Evolutionary conservation across 2,329 filamentous ascomycete species (phyloP), one percentile per base, ranked within the genome.

Genomic region (Fusarium austroafricanum): DNA sequence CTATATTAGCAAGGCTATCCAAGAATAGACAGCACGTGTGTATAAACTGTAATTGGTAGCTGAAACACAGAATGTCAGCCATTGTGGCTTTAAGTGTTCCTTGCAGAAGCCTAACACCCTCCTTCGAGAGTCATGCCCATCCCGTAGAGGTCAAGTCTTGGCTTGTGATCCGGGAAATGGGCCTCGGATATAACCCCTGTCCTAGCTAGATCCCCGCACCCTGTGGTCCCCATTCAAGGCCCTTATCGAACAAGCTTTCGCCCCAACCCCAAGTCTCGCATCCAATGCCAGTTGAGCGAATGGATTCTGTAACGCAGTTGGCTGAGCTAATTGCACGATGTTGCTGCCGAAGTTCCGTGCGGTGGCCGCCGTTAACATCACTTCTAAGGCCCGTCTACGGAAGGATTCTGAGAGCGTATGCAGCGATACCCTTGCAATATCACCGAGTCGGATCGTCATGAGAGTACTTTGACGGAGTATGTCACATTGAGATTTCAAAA

Each of bases 121-220:
- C 33, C 33, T n/a, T 5, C 12, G 5, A 15, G 5, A 15, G 31
- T 33, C 12, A 33, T 15, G 12, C 31, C 4, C 14, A 33, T 8
- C 14, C 31, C 47, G 20, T 51, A 40, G 44, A 44, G 31, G 33
- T 20, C 15, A 21, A 15, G 51, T 45, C 61, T 68, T 65, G 55
- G 66, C 66, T 69, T 67, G 65, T 68, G 66, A 68, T 65, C 37
- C n/a, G 53, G 60, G 44, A 54, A 39, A 43, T n/a, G 44, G 57
- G 56, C 67, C 67, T 69, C 67, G 67, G 67, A 54, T 39, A 67
- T 54, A 53, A 50, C 46, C 67, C 67, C 53, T 68, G 65, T 60
- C 50, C 8, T 28, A 23, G 14, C 42, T 28, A 28, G 17, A 64
- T 45, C 66, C 62, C 66, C 56, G 58, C 67, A 69, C 52, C 29